Base-by-base conservation (phyloP, 1,284 basidiomycete species). In the Sanguinoderma infundibulare region DNA sequence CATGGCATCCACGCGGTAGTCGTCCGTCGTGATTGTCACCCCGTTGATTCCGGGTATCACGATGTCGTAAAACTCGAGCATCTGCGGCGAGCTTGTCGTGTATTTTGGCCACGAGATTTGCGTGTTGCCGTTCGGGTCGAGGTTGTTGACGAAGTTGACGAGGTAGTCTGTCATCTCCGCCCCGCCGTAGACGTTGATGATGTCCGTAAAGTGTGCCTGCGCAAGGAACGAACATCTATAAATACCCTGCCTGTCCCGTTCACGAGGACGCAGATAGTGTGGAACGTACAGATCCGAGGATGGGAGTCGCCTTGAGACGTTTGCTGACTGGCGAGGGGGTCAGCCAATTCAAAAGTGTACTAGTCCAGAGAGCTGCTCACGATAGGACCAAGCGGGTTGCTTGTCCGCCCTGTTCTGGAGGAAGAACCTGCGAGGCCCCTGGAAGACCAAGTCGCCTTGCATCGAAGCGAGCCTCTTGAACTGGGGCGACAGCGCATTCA, bases 401-500 rank as follows among this genome's bases (percentile, higher is more conserved):
- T 69, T 70, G 12, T 40, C 49, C 0, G 73, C 66, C 1, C 62
- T 55, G 20, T 69, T 39, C 24, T 69, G 67, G 15, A 87, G 66
- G 64, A 87, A 78, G 71, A 82, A 81, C 17, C 83, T 73, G n/a
- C 85, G 75, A 2, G 83, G 81, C 0, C 77, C 83, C 57, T 87
- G 83, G 73, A 88, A 87, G 0, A 81, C 74, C 0, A 76, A 69
- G 61, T 87, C 86, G 0, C 84, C 86, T 44, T 76, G 75, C 61
- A 87, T 70, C 0, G 84, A 75, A 8, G 85, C 79, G 1, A 87
- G 65, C 24, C 85, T 75, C 70, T 87, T 86, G 73, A 75, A 87
- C 61, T 86, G 77, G 0, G 81, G 80, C 0, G 81, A 78, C 9
- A 87, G 56, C 0, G 73, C 76, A 58, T 84, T 81, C 1, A 77